phyloP scores from a whole-genome alignment of 345 rosid genomes.

The Hibiscus trionum region DNA sequence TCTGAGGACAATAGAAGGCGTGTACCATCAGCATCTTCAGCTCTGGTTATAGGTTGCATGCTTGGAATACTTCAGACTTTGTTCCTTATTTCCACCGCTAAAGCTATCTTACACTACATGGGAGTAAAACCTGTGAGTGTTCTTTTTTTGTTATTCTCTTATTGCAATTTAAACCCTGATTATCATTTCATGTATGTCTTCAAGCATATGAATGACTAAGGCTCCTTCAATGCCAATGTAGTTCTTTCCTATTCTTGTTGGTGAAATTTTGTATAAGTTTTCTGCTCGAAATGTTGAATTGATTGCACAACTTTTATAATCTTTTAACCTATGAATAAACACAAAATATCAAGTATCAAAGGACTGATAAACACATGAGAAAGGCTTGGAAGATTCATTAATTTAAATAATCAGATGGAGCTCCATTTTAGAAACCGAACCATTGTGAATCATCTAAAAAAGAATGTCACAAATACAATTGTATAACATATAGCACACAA shows the following conservation, averaged over 20 bases:
- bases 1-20: slow-evolving; percentile 23
- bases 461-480: too few relatives aligned
- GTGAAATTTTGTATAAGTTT: not conserved
- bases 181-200: not conserved
- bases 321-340: too few relatives aligned
- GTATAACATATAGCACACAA: too few relatives aligned
- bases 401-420: too few relatives aligned
- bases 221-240: not conserved
- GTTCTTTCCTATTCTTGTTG: not conserved
- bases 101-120: slow-evolving; percentile 46
- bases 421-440: too few relatives aligned
- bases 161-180: not conserved
- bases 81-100: slow-evolving; percentile 42
- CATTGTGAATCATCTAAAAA: too few relatives aligned
- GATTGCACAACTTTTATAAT: not conserved
- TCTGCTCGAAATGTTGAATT: not conserved
- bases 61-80: slow-evolving; percentile 54
- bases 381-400: too few relatives aligned
- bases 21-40: slow-evolving; percentile 61
- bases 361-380: too few relatives aligned
- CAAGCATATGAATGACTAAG: not conserved
- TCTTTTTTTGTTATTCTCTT: not conserved
- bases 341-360: too few relatives aligned
- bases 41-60: slow-evolving; percentile 46
- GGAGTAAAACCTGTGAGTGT: slow-evolving; percentile 42